phyloP scores from a whole-genome alignment of 176 grass and related monocot species.

The Oryza nivara region DNA sequence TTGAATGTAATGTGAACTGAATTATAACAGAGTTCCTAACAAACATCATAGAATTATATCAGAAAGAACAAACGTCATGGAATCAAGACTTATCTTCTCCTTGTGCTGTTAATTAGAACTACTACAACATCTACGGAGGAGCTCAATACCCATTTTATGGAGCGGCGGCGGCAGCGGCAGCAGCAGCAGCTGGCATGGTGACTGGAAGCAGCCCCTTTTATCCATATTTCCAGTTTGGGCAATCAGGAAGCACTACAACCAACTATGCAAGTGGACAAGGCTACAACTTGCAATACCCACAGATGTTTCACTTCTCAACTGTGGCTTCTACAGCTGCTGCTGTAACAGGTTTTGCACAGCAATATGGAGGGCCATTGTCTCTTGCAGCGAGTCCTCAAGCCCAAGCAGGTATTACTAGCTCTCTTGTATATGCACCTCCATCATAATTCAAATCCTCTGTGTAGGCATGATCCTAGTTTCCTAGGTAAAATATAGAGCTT shows the following conservation, averaged over 20 bases:
- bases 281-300: conserved; percentile 80
- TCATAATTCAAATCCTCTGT: conserved; percentile 5
- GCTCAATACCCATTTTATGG: conserved; percentile 92
- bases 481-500: conserved; percentile 16
- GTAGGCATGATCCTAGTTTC: conserved; percentile 12
- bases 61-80: neutral
- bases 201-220: conserved; percentile 78
- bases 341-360: conserved; percentile 70
- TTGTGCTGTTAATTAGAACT: conserved; percentile 61
- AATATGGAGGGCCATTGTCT: conserved; percentile 77
- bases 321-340: conserved; percentile 74
- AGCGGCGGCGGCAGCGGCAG: conserved; percentile 20
- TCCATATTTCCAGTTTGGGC: conserved; percentile 86
- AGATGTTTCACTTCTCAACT: conserved; percentile 82
- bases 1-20: neutral
- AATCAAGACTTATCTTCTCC: conserved; percentile 18
- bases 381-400: conserved; percentile 77
- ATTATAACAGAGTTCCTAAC: conserved; percentile 8
- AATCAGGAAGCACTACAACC: conserved; percentile 58
- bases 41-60: neutral
- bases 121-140: conserved; percentile 86
- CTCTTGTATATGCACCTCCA: conserved; percentile 36
- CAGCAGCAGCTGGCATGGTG: conserved; percentile 63
- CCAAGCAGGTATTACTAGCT: conserved; percentile 83
- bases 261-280: conserved; percentile 71